Conservation (phyloP, 2,329 filamentous ascomycete genomes). For the Diplodia sapinea region DNA sequence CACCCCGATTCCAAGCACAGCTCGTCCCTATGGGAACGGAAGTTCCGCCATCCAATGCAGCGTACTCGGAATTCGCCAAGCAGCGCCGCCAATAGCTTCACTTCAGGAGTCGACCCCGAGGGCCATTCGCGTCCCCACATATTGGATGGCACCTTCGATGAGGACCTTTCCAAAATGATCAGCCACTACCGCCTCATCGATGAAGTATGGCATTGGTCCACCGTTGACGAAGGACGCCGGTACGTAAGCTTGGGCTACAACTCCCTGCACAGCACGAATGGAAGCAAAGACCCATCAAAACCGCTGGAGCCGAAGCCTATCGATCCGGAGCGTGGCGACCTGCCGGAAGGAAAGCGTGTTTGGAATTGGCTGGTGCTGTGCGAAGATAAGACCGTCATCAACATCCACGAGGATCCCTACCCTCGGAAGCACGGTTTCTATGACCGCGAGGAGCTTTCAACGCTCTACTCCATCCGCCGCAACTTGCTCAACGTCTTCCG, state of each 20-base stretch:
- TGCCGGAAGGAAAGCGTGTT: slow-evolving; percentile 59
- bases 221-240: slow-evolving; percentile 69
- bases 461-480: slow-evolving; percentile 58
- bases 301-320: neutral
- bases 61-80: neutral
- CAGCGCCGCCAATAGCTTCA: neutral
- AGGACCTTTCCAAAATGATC: slow-evolving; percentile 34
- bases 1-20: slow-evolving; percentile 33
- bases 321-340: slow-evolving; percentile 35
- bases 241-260: slow-evolving; percentile 78
- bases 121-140: neutral
- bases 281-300: slow-evolving; percentile 8
- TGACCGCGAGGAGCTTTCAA: slow-evolving; percentile 52
- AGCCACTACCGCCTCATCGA: slow-evolving; percentile 67
- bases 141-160: neutral
- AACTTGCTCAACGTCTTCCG: slow-evolving; percentile 67
- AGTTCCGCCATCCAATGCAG: slow-evolving; percentile 1
- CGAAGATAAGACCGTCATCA: slow-evolving; percentile 71
- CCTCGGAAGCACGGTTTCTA: slow-evolving; percentile 47
- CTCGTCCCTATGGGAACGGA: slow-evolving; percentile 29
- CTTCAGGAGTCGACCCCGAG: slow-evolving; percentile 10
- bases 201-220: slow-evolving; percentile 77
- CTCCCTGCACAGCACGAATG: slow-evolving; percentile 57
- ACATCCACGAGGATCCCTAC: slow-evolving; percentile 67
- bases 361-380: slow-evolving; percentile 77